Evolutionary conservation across 2,329 filamentous ascomycete genomes (phyloP), one percentile per base, ranked within the genome.

Genomic region (Septoria linicola): DNA sequence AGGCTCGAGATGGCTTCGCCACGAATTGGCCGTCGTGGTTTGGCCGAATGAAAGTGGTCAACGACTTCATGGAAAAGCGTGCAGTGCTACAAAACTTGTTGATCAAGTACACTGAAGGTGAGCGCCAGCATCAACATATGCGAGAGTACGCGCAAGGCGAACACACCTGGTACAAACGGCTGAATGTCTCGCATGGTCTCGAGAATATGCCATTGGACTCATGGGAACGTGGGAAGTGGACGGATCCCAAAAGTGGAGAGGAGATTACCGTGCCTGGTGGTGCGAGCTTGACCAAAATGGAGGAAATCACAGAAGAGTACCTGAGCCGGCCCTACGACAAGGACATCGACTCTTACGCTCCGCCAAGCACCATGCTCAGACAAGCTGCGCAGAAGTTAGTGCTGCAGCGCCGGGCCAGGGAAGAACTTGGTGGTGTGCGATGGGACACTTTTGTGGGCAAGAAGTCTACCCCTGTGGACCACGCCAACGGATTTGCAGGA

Each of bases 71-170:
- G 8, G 74, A 78, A 49, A 77, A 76, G 60, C 69, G 74, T 25
- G 74, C 74, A 4, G 73, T 78, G 1, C 70, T 77, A 55, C 74
- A 73, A 39, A 76, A 77, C 42, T 60, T 78, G 17, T 60, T 78
- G 43, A 75, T 78, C 66, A 77, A 77, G 52, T 78, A 77, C 61
- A 78, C 75, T 4, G 74, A 77, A 58, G 74, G 75, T 30, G 75
- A 78, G 55, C 69, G 72, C 36, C 68, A 72, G 49, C 75, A 78
- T 55, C 67, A 73, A 32, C 70, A 69, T 46, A 76, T 76, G 73
- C 66, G 72, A 8, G 67, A 70, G 19, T 70, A 74, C 20, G 74
- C 74, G 1, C 68, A 68, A 31, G 75, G 75, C 35, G 73, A 78
- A 57, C 66, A 76, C 51, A 72, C 72, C 1, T 78, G 74, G 75